A percentile compares a stretch with the other conserved stretches of the same genome.
These are phyloP conservation scores for Aurinia saxatilis DNA, from an alignment of 345 rosid species.

Conservation along the genomic window DNA sequence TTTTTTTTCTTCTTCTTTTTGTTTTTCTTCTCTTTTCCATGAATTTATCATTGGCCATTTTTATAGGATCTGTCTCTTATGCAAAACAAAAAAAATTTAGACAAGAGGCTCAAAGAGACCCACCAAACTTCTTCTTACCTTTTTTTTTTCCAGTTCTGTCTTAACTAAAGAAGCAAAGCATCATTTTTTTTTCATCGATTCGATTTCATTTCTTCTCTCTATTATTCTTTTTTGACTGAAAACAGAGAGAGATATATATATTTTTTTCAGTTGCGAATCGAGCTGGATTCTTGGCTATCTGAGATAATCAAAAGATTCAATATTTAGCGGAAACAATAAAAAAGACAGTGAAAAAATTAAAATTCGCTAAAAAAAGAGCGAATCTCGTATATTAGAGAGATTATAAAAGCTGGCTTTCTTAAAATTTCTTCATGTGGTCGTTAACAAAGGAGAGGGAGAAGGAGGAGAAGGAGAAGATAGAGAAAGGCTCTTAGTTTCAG, in stretches of 20 bases:
- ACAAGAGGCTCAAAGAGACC: not conserved
- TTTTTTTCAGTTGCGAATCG: conserved; percentile 12
- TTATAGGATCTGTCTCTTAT: not conserved
- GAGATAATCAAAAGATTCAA: not conserved
- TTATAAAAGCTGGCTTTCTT: conserved; percentile 30
- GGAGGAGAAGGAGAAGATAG: conserved; percentile 23
- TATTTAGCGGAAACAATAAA: not conserved
- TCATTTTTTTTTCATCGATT: not conserved
- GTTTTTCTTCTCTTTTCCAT: not conserved
- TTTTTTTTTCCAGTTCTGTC: not conserved
- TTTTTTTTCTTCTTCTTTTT: no score
- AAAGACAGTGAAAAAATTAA: conserved; percentile 3
- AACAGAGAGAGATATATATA: not conserved
- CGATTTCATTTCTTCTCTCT: not conserved
- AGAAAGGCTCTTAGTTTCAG: conserved; percentile 14
- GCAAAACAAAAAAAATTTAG: not conserved
- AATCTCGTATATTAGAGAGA: not conserved
- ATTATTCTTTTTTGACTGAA: conserved; percentile 3
- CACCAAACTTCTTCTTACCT: no score
- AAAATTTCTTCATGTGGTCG: conserved; percentile 11
- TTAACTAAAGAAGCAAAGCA: not conserved
- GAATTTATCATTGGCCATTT: conserved; percentile 1
- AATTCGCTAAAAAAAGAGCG: conserved; percentile 2
- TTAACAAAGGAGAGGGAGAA: conserved; percentile 11
- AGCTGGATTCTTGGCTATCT: conserved; percentile 11